Evolutionary conservation across 169 alveolate genomes (phyloP).

Genomic region (Plasmodium gaboni): DNA sequence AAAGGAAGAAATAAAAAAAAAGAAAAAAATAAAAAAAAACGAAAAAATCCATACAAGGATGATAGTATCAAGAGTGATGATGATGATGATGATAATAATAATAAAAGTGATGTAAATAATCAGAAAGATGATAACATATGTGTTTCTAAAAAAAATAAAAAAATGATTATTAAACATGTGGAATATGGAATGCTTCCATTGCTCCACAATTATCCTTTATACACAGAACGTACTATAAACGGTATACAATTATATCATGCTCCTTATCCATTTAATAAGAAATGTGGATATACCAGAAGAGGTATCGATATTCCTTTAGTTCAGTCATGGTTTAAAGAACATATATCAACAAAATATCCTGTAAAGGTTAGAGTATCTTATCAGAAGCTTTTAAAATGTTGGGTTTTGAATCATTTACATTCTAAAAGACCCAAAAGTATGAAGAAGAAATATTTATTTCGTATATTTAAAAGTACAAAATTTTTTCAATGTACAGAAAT

Average conservation of each 20-base stretch:
- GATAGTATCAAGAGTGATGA: neutral
- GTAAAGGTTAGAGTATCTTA: slow-evolving; percentile 99
- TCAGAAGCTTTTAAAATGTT: slow-evolving; percentile 97
- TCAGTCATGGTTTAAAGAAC: slow-evolving; percentile 98
- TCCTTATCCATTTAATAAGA: slow-evolving; percentile 98
- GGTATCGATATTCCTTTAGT: slow-evolving; percentile 98
- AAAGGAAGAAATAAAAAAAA: neutral
- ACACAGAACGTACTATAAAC: slow-evolving; percentile 81
- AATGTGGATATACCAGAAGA: slow-evolving; percentile 97
- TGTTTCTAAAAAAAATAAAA: neutral
- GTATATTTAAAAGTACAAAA: slow-evolving; percentile 97
- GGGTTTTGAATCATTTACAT: slow-evolving; percentile 98
- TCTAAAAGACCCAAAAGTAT: slow-evolving; percentile 94
- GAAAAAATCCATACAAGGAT: slow-evolving; percentile 30
- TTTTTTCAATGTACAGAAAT: slow-evolving; percentile 98
- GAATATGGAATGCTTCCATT: slow-evolving; percentile 79
- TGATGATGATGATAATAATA: neutral
- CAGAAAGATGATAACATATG: neutral
- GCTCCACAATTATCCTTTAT: slow-evolving; percentile 77
- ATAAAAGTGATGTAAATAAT: neutral
- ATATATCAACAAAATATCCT: slow-evolving; percentile 97
- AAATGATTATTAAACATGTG: slow-evolving; percentile 23
- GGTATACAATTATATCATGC: slow-evolving; percentile 95
- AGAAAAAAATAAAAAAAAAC: slow-evolving; percentile 7
- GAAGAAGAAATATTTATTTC: slow-evolving; percentile 95